Conservation (phyloP, 208 protist species). For the Plasmodiophora brassicae region DNA sequence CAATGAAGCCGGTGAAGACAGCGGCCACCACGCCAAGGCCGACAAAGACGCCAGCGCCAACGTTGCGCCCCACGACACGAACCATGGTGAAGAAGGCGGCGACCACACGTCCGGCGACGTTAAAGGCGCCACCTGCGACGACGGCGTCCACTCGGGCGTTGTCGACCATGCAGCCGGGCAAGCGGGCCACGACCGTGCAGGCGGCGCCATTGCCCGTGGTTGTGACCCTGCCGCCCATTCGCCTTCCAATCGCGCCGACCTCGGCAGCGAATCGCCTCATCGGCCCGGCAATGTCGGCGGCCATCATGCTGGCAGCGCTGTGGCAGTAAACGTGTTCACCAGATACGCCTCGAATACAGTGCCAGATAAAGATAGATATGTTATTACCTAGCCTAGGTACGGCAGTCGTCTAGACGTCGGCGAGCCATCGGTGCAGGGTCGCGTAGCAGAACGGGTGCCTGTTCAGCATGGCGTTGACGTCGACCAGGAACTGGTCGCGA, state of each 20-base stretch:
- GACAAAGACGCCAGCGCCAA: too few species aligned
- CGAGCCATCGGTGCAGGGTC: neutral
- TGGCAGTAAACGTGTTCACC: neutral
- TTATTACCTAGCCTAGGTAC: neutral
- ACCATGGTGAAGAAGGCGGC: too few species aligned
- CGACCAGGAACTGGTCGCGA: neutral
- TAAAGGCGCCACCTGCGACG: too few species aligned
- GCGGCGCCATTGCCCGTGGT: too few species aligned
- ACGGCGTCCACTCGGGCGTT: too few species aligned
- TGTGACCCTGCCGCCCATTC: neutral
- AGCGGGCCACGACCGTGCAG: too few species aligned
- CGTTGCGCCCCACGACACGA: too few species aligned
- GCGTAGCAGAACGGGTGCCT: conserved; percentile 20
- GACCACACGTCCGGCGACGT: too few species aligned
- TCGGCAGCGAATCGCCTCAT: neutral
- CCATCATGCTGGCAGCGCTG: neutral
- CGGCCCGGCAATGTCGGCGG: neutral
- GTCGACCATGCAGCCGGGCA: too few species aligned
- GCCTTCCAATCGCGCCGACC: neutral
- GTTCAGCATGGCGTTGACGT: conserved; percentile 4
- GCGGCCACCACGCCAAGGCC: too few species aligned
- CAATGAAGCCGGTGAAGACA: too few species aligned
- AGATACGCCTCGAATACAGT: neutral
- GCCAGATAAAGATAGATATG: neutral
- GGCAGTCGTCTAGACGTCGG: neutral